Base-by-base conservation (phyloP, 2,329 filamentous ascomycete genomes). In the Pseudogymnoascus sp. region DNA sequence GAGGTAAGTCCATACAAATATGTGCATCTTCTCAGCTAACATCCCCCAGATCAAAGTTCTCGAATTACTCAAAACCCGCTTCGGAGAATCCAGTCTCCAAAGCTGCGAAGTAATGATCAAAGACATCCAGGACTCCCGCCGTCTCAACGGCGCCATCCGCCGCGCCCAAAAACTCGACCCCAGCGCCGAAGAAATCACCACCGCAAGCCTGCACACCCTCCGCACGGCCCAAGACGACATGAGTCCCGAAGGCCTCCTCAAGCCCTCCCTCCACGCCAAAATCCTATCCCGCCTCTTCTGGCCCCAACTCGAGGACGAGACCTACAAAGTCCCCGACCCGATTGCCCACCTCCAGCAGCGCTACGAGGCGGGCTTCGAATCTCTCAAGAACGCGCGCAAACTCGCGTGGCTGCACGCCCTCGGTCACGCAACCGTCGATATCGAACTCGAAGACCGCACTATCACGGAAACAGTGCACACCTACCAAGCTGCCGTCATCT, bases 21-120 rank as follows among this genome's bases (percentile, higher is more conserved):
- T 38, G 8, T 8, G 71, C 16, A 14, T 25, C 22, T 47, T 38
- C 41, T 7, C 11, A 58, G 14, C 34, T 62, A 63, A 22, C 39
- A 30, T 6, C 8, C 28, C 14, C 22, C 25, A 88, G 73, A 83
- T 90, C 60, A 87, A 89, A 61, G 89, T 97, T 4, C 80, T 97
- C 5, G 86, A 93, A 62, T 81, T 97, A 8, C 81, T 99, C 62
- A 97, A 97, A 76, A 81, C 90, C 64, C 86, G 92, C 7, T 92
- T 97, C 61, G 93, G 93, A 22, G 91, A 97, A 66, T 81, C 83
- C 28, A 86, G 90, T 14, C 77, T 99, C 50, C 94, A 97, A 71
- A 89, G 90, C 57, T 97, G 92, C 73, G 93, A 99, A 71, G 94
- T 99, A 68, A 99, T 99, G 94, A 83, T 99, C 62, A 90, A 88